Percentiles rank a stretch among this genome's conserved stretches.
phyloP scores from a whole-genome alignment of 495 filamentous ascomycete species.

The Trichoderma reesei region DNA sequence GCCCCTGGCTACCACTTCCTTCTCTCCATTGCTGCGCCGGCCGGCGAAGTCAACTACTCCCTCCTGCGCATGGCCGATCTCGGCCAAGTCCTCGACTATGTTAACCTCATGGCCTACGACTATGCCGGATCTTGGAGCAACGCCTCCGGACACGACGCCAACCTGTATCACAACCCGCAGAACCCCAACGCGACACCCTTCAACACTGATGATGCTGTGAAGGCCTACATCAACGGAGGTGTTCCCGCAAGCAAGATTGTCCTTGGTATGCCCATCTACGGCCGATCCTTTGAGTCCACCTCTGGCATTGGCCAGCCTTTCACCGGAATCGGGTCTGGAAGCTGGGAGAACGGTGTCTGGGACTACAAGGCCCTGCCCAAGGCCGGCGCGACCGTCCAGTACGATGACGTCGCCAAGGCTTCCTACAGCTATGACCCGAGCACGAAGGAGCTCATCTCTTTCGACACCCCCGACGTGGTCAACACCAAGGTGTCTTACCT shows the following conservation, averaged over 20 bases:
- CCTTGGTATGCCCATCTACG: slow-evolving; percentile 82
- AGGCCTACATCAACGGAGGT: slow-evolving; percentile 54
- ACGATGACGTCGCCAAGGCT: slow-evolving; percentile 42
- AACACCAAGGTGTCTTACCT: slow-evolving; percentile 58
- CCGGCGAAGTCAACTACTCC: slow-evolving; percentile 54
- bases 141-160: slow-evolving; percentile 63
- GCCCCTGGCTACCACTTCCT: slow-evolving; percentile 50
- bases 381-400: slow-evolving; percentile 34
- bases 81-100: slow-evolving; percentile 65
- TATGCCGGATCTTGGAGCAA: slow-evolving; percentile 60
- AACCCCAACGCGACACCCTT: slow-evolving; percentile 54
- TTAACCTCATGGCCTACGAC: slow-evolving; percentile 80
- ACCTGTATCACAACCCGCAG: slow-evolving; percentile 47
- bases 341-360: slow-evolving; percentile 74
- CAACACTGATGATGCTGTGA: slow-evolving; percentile 53
- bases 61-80: slow-evolving; percentile 57
- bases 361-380: slow-evolving; percentile 63
- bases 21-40: slow-evolving; percentile 60
- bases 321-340: slow-evolving; percentile 50
- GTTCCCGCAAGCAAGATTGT: slow-evolving; percentile 60
- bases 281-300: slow-evolving; percentile 64
- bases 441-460: slow-evolving; percentile 55
- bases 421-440: slow-evolving; percentile 60
- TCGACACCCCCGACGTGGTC: slow-evolving; percentile 58
- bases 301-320: slow-evolving; percentile 59